Percentiles rank a stretch among this genome's conserved stretches.
These are phyloP conservation scores for Lindgomyces ingoldianus DNA, from an alignment of 495 filamentous ascomycete genomes.

Conservation along the genomic window DNA sequence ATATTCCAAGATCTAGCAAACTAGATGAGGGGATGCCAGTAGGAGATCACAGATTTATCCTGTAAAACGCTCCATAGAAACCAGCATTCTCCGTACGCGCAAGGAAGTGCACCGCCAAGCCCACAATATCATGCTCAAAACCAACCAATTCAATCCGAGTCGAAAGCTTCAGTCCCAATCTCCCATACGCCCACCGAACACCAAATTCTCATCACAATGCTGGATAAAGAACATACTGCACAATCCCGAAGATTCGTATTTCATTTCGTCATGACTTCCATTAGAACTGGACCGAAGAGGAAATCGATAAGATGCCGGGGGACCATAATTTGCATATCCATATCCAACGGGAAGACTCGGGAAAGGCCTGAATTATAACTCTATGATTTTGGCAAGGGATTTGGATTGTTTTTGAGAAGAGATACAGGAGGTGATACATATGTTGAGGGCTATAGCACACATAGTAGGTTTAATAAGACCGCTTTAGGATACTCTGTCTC, in stretches of 20 bases:
- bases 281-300: neutral
- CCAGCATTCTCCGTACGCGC: conserved; percentile 16
- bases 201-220: conserved; percentile 12
- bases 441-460: neutral
- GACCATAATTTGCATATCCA: neutral
- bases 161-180: neutral
- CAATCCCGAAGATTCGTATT: conserved; percentile 11
- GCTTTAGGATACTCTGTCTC: neutral
- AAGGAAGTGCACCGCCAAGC: conserved; percentile 25
- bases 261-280: neutral
- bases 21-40: neutral
- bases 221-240: neutral
- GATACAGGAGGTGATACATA: neutral
- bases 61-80: conserved; percentile 6
- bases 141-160: conserved; percentile 15
- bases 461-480: neutral
- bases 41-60: neutral
- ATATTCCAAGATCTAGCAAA: neutral
- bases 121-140: conserved; percentile 29
- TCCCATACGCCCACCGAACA: neutral
- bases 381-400: conserved; percentile 18
- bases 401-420: conserved; percentile 4
- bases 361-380: neutral
- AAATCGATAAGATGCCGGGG: neutral
- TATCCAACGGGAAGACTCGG: neutral